These are phyloP conservation scores for Drechslerella dactyloides DNA, from an alignment of 2,329 filamentous ascomycete genomes.

Conservation along the genomic window DNA sequence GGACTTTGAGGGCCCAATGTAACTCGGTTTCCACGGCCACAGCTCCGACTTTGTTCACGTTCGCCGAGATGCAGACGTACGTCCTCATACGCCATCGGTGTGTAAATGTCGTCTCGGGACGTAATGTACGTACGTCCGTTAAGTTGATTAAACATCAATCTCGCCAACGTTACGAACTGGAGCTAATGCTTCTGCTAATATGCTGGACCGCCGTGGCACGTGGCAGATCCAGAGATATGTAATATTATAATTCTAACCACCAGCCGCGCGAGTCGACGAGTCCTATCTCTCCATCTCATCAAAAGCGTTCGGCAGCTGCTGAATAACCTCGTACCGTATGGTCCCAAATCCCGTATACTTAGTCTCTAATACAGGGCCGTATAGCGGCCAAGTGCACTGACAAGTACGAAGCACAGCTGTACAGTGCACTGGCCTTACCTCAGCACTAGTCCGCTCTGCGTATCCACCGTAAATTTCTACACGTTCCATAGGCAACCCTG, in stretches of 20 bases:
- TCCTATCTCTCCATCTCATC: background rate
- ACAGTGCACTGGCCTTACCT: background rate
- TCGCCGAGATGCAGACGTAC: background rate
- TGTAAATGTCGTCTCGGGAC: no score
- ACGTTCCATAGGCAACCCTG: background rate
- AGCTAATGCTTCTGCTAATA: no score
- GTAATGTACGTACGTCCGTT: no score
- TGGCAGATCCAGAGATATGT: no score
- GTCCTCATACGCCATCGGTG: no score
- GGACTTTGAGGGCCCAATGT: background rate
- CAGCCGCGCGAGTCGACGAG: no score
- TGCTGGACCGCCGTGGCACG: background rate
- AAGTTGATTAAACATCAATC: no score
- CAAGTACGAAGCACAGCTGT: background rate
- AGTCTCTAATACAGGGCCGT: background rate
- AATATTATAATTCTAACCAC: no score
- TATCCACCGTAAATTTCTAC: background rate
- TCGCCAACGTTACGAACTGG: background rate
- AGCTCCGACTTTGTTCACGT: background rate
- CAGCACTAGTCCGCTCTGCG: background rate
- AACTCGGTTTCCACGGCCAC: conserved; percentile 7
- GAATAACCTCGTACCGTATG: background rate
- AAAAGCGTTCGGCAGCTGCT: background rate
- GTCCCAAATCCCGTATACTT: no score
- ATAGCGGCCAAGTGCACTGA: background rate